Conservation (phyloP, 179 eudicot genomes). For the Spinacia oleracea region DNA sequence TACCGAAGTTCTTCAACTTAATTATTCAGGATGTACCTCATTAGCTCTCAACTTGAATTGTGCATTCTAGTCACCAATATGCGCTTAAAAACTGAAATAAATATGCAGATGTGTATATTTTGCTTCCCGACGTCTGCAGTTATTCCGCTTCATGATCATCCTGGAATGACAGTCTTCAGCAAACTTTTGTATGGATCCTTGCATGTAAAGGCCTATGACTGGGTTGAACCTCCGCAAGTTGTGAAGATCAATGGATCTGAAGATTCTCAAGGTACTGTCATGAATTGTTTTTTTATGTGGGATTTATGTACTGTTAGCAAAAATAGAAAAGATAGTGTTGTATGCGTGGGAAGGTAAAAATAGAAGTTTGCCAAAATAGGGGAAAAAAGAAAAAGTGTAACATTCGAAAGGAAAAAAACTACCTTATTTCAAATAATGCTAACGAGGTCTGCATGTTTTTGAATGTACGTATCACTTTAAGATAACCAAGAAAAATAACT, state of each 20-base stretch:
- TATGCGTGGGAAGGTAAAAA: neutral
- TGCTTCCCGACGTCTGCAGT: constrained; percentile 90
- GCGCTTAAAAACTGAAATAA: constrained; percentile 17
- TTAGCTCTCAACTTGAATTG: neutral
- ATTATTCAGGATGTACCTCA: neutral
- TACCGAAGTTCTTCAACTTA: neutral
- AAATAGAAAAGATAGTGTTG: neutral
- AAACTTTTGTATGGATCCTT: constrained; percentile 92
- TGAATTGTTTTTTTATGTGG: neutral
- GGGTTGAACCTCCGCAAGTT: constrained; percentile 81
- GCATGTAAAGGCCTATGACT: constrained; percentile 94
- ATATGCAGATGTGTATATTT: constrained; percentile 89
- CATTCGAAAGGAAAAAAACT: neutral
- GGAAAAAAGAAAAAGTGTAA: too few relatives aligned
- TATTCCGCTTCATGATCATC: constrained; percentile 97
- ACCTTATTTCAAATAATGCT: too few relatives aligned
- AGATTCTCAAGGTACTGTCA: constrained; percentile 49
- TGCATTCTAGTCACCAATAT: constrained; percentile 5
- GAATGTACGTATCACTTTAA: too few relatives aligned
- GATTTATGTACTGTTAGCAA: too few relatives aligned
- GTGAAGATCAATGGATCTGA: constrained; percentile 42
- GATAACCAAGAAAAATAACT: too few relatives aligned
- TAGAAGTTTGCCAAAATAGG: neutral
- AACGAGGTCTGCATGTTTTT: too few relatives aligned
- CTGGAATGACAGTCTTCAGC: constrained; percentile 96